Evolutionary conservation across 1,284 basidiomycete species (phyloP).

Genomic region (Agroathelia rolfsii): DNA sequence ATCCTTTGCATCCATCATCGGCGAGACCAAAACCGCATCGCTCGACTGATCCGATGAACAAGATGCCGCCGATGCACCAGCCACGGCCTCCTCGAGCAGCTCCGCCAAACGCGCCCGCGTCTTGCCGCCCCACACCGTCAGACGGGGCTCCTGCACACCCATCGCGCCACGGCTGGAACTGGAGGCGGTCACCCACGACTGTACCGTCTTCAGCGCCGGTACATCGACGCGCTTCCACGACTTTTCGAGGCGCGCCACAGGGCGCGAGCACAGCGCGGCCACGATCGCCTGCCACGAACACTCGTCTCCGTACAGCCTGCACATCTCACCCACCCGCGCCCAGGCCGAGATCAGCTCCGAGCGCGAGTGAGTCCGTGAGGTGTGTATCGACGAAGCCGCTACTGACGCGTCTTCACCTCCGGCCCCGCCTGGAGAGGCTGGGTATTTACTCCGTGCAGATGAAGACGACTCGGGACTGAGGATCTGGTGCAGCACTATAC

Average conservation of each 20-base stretch:
- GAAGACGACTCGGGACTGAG: constrained; percentile 43
- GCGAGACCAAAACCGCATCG: constrained; percentile 24
- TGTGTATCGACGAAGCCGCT: constrained; percentile 25
- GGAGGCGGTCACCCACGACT: constrained; percentile 49
- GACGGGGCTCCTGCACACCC: constrained; percentile 33
- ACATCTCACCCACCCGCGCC: constrained; percentile 61
- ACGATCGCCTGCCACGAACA: constrained; percentile 67
- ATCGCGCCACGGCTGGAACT: constrained; percentile 19
- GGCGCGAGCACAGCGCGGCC: constrained; percentile 56
- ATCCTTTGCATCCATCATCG: constrained; percentile 31
- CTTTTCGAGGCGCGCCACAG: constrained; percentile 65
- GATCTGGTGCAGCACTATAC: constrained; percentile 56
- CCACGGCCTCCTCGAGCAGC: constrained; percentile 25
- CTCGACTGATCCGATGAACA: constrained; percentile 30
- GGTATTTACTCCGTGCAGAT: constrained; percentile 7
- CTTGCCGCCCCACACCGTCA: constrained; percentile 65
- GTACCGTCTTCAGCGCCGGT: constrained; percentile 43
- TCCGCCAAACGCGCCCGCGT: constrained; percentile 30
- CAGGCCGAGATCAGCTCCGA: constrained; percentile 64
- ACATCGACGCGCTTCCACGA: constrained; percentile 66
- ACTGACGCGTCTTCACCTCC: constrained; percentile 35
- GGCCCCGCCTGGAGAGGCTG: constrained; percentile 19
- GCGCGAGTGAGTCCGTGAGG: constrained; percentile 53
- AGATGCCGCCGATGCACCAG: constrained; percentile 21
- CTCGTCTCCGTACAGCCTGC: constrained; percentile 58